Evolutionary conservation across 768 basidiomycete genomes (phyloP).

Genomic region (Amanita exitialis): DNA sequence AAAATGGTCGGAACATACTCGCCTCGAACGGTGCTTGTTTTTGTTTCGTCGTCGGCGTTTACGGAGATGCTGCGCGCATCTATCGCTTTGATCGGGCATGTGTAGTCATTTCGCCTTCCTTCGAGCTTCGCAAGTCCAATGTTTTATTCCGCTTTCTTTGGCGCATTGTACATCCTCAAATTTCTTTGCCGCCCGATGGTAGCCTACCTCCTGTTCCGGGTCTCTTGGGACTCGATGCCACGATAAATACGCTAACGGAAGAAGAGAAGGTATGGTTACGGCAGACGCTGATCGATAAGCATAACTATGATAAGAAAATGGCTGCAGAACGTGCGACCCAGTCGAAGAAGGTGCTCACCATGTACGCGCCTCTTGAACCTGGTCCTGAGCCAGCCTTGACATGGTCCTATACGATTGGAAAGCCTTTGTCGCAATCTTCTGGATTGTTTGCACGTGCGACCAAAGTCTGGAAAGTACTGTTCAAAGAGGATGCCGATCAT

Average conservation of each 20-base stretch:
- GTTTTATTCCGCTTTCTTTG: background rate
- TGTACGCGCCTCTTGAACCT: background rate
- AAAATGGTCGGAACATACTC: background rate
- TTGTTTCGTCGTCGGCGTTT: slow-evolving; percentile 1
- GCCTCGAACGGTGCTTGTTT: background rate
- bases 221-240: background rate
- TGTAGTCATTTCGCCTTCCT: background rate
- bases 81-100: background rate
- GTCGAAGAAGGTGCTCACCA: background rate
- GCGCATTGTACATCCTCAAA: background rate
- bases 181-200: background rate
- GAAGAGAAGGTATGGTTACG: background rate
- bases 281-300: background rate
- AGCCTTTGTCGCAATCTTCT: background rate
- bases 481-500: background rate
- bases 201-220: background rate
- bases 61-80: background rate
- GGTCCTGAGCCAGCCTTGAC: background rate
- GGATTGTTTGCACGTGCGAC: slow-evolving; percentile 1
- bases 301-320: background rate
- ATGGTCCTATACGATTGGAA: background rate
- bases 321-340: background rate
- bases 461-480: background rate
- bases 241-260: background rate
- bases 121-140: background rate